Percentiles rank a stretch among this genome's conserved stretches.
Conservation (phyloP, 495 filamentous ascomycete species). For the Neurospora hispaniola region DNA sequence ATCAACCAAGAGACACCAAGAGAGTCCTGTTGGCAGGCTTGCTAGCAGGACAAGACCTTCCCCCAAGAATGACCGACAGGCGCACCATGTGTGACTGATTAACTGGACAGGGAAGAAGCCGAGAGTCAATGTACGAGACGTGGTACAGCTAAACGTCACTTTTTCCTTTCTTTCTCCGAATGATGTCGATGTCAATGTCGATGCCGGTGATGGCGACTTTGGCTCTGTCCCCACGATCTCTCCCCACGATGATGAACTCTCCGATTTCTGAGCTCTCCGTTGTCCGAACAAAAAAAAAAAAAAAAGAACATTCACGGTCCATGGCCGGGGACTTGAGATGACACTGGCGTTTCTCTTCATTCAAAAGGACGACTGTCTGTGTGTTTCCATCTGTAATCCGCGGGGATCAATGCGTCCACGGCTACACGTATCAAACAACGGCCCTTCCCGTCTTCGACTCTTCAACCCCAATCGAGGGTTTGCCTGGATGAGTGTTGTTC, state of each 20-base stretch:
- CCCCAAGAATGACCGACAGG: not conserved
- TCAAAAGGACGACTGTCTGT: not conserved
- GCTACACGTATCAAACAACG: not conserved
- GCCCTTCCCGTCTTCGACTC: not conserved
- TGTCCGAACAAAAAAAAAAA: not conserved
- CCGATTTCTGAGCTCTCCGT: not conserved
- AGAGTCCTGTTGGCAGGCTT: not conserved
- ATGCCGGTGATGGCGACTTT: not conserved
- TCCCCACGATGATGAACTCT: not conserved
- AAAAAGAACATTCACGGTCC: not conserved
- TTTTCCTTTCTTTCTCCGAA: not conserved
- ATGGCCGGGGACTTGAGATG: not conserved
- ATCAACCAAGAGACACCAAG: not conserved
- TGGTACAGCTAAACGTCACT: not conserved
- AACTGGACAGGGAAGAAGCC: not conserved
- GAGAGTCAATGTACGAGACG: not conserved
- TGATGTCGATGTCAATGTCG: not conserved
- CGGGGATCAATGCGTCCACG: not conserved
- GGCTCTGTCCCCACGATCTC: not conserved
- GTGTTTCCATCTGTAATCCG: not conserved
- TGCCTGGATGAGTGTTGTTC: not conserved
- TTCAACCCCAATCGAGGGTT: not conserved
- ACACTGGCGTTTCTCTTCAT: not conserved
- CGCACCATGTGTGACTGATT: not conserved
- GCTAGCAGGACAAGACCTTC: not conserved